These are phyloP conservation scores for Eutypella sp. DNA, from an alignment of 2,329 filamentous ascomycete genomes.

Conservation along the genomic window DNA sequence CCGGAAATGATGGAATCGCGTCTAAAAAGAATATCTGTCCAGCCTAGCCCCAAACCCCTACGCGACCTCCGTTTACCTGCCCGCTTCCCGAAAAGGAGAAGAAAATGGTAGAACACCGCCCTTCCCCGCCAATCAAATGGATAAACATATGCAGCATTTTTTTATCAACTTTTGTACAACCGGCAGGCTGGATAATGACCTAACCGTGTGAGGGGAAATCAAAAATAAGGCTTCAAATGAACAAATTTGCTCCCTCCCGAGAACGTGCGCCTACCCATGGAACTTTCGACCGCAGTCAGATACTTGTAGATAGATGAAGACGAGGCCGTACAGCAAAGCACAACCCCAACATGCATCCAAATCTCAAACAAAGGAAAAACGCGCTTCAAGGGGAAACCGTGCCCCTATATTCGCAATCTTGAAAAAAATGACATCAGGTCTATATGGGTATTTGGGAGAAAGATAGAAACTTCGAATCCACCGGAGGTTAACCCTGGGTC, in stretches of 20 bases:
- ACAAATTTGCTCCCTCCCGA: not conserved
- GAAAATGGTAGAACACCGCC: too few relatives aligned
- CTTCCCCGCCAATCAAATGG: not conserved
- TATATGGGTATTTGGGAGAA: slow-evolving; percentile 27
- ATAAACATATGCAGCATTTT: slow-evolving; percentile 1
- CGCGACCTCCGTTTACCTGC: not conserved
- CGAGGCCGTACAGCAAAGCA: slow-evolving; percentile 6
- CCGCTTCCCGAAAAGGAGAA: too few relatives aligned
- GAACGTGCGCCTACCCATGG: not conserved
- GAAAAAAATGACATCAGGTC: slow-evolving; percentile 25
- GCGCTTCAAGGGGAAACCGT: slow-evolving; percentile 16
- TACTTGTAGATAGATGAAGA: slow-evolving; percentile 1
- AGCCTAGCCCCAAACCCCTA: too few relatives aligned
- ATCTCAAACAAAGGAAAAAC: slow-evolving; percentile 28
- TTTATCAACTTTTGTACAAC: not conserved
- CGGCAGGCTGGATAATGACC: too few relatives aligned
- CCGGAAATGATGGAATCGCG: too few relatives aligned
- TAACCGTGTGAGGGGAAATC: too few relatives aligned
- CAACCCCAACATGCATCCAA: slow-evolving; percentile 11
- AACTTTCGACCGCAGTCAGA: not conserved
- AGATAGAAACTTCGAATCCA: slow-evolving; percentile 12
- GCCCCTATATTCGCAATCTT: slow-evolving; percentile 22
- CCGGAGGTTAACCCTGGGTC: slow-evolving; percentile 11
- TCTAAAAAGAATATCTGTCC: too few relatives aligned
- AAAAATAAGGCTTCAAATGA: not conserved